These are phyloP conservation scores for Coleophoma eucalyptorum DNA, from an alignment of 2,329 filamentous ascomycete genomes.

Conservation along the genomic window DNA sequence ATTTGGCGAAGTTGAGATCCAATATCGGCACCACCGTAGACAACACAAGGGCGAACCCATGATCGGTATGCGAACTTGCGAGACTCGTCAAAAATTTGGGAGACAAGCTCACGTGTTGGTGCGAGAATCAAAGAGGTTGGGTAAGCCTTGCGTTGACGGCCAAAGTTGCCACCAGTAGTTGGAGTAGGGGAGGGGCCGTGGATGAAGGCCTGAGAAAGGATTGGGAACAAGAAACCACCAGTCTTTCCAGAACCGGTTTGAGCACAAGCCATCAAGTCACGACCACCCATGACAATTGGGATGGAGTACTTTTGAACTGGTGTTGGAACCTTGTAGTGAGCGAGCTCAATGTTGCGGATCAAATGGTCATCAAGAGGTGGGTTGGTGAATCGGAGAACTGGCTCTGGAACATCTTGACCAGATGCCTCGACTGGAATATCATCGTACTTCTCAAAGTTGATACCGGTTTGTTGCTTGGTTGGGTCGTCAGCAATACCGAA, in stretches of 20 bases:
- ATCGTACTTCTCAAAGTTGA: constrained; percentile 99
- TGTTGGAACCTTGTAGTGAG: constrained; percentile 92
- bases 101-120: constrained; percentile 96
- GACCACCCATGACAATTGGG: constrained; percentile 95
- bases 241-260: constrained; percentile 99
- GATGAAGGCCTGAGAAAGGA: constrained; percentile 94
- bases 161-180: constrained; percentile 64
- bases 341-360: constrained; percentile 86
- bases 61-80: constrained; percentile 99
- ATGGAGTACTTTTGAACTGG: constrained; percentile 99
- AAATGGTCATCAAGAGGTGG: constrained; percentile 94
- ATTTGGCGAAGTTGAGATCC: constrained; percentile 97
- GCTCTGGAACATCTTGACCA: constrained; percentile 87
- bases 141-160: constrained; percentile 95
- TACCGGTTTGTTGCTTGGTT: constrained; percentile 92
- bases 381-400: constrained; percentile 86
- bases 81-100: constrained; percentile 95
- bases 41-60: constrained; percentile 97
- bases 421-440: constrained; percentile 98
- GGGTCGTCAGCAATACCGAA: constrained; percentile 91
- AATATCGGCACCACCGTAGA: constrained; percentile 98
- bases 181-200: constrained; percentile 76
- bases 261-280: constrained; percentile 98
- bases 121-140: constrained; percentile 94
- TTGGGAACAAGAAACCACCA: constrained; percentile 98